phyloP scores from a whole-genome alignment of 1,284 basidiomycete genomes.

The Lentinus polychrous region DNA sequence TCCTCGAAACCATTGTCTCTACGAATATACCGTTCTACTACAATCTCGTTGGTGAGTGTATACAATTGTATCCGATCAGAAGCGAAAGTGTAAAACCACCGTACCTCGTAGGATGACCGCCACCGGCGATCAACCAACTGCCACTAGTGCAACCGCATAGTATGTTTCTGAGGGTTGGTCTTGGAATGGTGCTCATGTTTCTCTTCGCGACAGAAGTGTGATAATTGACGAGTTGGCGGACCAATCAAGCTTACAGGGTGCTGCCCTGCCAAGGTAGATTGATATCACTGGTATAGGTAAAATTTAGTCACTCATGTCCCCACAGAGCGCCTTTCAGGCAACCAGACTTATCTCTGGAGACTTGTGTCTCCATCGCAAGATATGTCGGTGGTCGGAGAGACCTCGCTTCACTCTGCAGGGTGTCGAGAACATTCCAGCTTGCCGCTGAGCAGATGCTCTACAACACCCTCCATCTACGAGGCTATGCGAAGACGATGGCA shows the following conservation, averaged over 20 bases:
- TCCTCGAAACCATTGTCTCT: not conserved
- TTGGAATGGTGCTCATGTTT: too few species aligned
- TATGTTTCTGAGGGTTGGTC: too few species aligned
- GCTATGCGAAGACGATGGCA: conserved; percentile 29
- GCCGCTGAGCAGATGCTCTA: conserved; percentile 54
- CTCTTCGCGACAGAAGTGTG: too few species aligned
- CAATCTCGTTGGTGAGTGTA: not conserved
- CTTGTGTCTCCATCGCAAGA: conserved; percentile 47
- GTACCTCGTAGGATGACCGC: too few species aligned
- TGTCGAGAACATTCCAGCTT: conserved; percentile 45
- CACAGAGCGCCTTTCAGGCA: not conserved
- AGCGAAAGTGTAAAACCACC: too few species aligned
- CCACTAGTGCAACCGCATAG: too few species aligned
- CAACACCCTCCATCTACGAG: conserved; percentile 44
- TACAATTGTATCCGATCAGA: not conserved
- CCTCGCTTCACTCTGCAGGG: conserved; percentile 46
- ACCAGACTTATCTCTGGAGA: conserved; percentile 55
- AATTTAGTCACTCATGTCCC: too few species aligned
- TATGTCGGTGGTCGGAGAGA: conserved; percentile 44
- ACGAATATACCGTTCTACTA: not conserved
- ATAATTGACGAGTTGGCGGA: too few species aligned
- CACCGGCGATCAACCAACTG: too few species aligned
- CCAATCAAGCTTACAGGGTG: too few species aligned
- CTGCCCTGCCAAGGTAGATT: too few species aligned
- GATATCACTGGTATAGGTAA: too few species aligned